Evolutionary conservation across 1,139 yeast genomes (phyloP).

Genomic region (Lodderomyces metapsilosis): DNA sequence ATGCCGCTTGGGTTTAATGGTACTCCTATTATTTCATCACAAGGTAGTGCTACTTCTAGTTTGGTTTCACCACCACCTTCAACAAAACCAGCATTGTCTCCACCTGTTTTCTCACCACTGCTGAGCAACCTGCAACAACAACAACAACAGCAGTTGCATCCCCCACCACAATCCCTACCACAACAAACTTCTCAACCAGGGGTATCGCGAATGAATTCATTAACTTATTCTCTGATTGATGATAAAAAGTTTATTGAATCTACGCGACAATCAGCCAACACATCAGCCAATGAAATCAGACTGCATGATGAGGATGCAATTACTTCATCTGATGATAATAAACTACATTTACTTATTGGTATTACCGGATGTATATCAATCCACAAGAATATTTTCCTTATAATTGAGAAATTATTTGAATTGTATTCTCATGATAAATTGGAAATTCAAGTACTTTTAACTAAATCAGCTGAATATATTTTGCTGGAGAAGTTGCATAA

Average conservation of each 20-base stretch:
- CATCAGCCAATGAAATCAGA: conserved; percentile 4
- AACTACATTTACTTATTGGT: conserved; percentile 27
- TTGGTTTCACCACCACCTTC: conserved; percentile 10
- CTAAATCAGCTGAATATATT: conserved; percentile 29
- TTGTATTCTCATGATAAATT: conserved; percentile 23
- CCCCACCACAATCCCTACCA: background rate
- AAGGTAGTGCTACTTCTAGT: conserved; percentile 9
- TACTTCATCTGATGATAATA: conserved; percentile 13
- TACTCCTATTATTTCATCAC: conserved; percentile 6
- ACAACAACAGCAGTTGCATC: no score
- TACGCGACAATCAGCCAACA: conserved; percentile 12
- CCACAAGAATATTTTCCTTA: conserved; percentile 24
- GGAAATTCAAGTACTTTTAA: conserved; percentile 28
- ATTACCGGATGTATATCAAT: conserved; percentile 29
- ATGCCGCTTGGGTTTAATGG: background rate
- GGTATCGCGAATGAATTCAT: conserved; percentile 15
- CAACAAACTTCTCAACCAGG: conserved; percentile 1
- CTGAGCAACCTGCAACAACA: background rate
- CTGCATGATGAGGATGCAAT: conserved; percentile 1
- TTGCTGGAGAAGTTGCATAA: conserved; percentile 24
- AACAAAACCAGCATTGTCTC: conserved; percentile 1
- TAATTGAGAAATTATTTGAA: conserved; percentile 28
- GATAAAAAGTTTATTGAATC: conserved; percentile 17
- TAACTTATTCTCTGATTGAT: conserved; percentile 14
- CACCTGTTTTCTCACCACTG: background rate